These are phyloP conservation scores for Fonsecaea multimorphosa DNA, from an alignment of 2,329 filamentous ascomycete species.

Conservation along the genomic window DNA sequence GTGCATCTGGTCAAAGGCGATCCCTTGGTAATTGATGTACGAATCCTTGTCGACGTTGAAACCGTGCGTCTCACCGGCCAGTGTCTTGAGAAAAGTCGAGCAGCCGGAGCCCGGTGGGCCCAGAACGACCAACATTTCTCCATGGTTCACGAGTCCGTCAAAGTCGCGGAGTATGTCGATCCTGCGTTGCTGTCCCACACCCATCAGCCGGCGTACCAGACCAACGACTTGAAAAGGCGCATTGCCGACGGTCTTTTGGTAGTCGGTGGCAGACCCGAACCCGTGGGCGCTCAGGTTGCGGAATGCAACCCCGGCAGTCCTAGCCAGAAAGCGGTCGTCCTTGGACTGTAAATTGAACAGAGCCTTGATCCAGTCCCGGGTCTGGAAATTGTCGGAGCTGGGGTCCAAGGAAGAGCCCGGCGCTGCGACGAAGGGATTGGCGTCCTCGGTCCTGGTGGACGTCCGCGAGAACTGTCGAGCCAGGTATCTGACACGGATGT, in stretches of 20 bases:
- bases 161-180: constrained; percentile 64
- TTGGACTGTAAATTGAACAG: constrained; percentile 51
- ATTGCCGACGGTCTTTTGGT: constrained; percentile 52
- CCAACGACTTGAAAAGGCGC: constrained; percentile 48
- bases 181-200: constrained; percentile 46
- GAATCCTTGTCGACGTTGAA: constrained; percentile 73
- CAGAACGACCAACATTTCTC: constrained; percentile 51
- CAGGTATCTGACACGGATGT: constrained; percentile 32
- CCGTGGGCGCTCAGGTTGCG: constrained; percentile 49
- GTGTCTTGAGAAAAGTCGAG: constrained; percentile 84
- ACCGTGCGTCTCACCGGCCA: constrained; percentile 82
- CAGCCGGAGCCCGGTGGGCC: constrained; percentile 61
- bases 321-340: constrained; percentile 47
- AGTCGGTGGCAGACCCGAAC: constrained; percentile 46
- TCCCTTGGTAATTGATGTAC: constrained; percentile 76
- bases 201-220: constrained; percentile 41
- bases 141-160: constrained; percentile 28
- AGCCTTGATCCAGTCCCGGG: constrained; percentile 55
- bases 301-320: constrained; percentile 50
- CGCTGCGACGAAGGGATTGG: constrained; percentile 39
- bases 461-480: constrained; percentile 37
- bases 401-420: constrained; percentile 52
- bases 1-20: constrained; percentile 58
- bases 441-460: constrained; percentile 26
- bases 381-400: constrained; percentile 51